Base-by-base conservation (phyloP, 805 yeast genomes). In the Nakazawaea peltata region DNA sequence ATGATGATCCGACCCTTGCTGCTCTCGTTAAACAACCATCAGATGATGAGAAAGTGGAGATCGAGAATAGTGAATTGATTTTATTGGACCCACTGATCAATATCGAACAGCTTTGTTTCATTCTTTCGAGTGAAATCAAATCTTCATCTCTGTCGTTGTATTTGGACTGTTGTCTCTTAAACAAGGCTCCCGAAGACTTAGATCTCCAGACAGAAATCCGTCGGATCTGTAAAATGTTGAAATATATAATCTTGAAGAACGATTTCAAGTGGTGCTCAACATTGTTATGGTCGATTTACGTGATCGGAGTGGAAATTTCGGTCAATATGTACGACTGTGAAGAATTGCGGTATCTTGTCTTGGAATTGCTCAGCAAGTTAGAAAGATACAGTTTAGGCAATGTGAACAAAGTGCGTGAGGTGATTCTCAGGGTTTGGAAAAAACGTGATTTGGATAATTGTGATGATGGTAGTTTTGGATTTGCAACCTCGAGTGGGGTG, bases 251-350 rank as follows among this genome's bases (percentile, higher is more conserved):
- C 12, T 34, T 56, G 16, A 41, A 54, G 31, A 45, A 53, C 28
- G 48, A 51, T 28, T 53, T 46, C 36, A 49, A 48, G 36, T 56
- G 61, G 61, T n/a, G 37, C 12, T 47, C 59, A 4, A 52, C 55
- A n/a, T 41, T 56, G 22, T 34, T 56, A 11, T 57, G 63, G 63
- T 39, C 57, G 3, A 38, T 54, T 14, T 57, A 48, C 35, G 43
- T 57, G 17, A 45, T 46, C 18, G 46, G 50, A n/a, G 43, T 45
- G 12, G 57, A 56, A 37, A 54, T 57, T 12, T 48, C 54, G 6
- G 34, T 43, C 8, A 25, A 44, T 17, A 10, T 12, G 5, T 36
- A 41, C 32, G 33, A 35, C n/a, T 25, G 23, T 4, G 63, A 57
- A 17, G 44, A 45, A 11, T 43, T 52, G 39, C 39, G 63, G 19